Conservation (phyloP, 192 early-diverging fungal species). For the Thamnidium elegans region DNA sequence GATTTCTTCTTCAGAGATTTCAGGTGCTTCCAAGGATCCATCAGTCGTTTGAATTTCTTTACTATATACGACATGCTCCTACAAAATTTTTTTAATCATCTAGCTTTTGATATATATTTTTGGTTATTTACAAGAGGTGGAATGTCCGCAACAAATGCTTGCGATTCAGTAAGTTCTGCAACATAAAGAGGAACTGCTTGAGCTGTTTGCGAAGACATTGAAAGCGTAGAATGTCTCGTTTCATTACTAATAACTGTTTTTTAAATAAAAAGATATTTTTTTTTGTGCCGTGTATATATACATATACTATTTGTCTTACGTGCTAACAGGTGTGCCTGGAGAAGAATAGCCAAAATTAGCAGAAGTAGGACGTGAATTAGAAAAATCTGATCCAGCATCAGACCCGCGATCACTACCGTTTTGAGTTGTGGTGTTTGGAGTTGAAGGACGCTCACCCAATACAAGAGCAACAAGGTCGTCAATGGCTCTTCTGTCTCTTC, state of each 20-base stretch:
- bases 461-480: slow-evolving; percentile 86
- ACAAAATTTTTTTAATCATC: neutral
- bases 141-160: slow-evolving; percentile 83
- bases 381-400: slow-evolving; percentile 40
- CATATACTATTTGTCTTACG: slow-evolving; percentile 8
- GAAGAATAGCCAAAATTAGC: slow-evolving; percentile 24
- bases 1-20: slow-evolving; percentile 49
- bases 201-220: slow-evolving; percentile 14
- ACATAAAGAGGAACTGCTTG: slow-evolving; percentile 27
- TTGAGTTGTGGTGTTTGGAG: slow-evolving; percentile 34
- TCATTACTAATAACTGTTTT: neutral
- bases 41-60: slow-evolving; percentile 83
- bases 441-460: slow-evolving; percentile 63
- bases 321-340: slow-evolving; percentile 29
- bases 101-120: neutral
- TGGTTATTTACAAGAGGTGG: slow-evolving; percentile 63
- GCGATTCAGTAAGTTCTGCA: slow-evolving; percentile 67
- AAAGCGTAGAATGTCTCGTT: slow-evolving; percentile 7
- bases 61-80: slow-evolving; percentile 84
- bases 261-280: neutral
- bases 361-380: slow-evolving; percentile 44
- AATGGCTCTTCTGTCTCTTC: slow-evolving; percentile 60
- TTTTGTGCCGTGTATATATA: no score
- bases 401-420: slow-evolving; percentile 46
- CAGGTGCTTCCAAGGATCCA: slow-evolving; percentile 48